Evolutionary conservation across 176 grass and related monocot genomes (phyloP).

Genomic region (Pharus latifolius): DNA sequence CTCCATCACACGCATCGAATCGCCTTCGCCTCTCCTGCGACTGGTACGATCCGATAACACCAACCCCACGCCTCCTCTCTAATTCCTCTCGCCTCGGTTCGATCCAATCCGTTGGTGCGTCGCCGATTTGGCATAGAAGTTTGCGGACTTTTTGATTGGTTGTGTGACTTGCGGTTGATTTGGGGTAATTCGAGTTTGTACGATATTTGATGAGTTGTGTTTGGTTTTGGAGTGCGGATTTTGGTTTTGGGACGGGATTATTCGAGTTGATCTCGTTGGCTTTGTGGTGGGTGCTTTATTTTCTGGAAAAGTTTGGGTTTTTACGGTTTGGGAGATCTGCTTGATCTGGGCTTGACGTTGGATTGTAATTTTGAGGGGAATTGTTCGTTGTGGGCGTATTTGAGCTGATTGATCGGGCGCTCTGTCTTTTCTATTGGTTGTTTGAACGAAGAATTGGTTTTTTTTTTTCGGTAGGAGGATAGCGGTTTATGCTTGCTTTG

Average conservation of each 20-base stretch:
- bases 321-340: not conserved
- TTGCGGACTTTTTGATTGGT: too few species aligned
- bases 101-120: too few species aligned
- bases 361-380: not conserved
- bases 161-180: too few species aligned
- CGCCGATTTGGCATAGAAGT: too few species aligned
- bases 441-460: not conserved
- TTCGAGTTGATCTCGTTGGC: not conserved
- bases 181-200: too few species aligned
- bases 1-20: slow-evolving; percentile 26
- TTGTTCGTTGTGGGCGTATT: not conserved
- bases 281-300: not conserved
- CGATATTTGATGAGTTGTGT: too few species aligned
- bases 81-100: too few species aligned
- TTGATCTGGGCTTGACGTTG: not conserved
- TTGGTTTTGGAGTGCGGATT: not conserved
- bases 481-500: not conserved
- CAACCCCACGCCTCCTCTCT: too few species aligned
- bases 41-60: too few species aligned
- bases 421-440: too few species aligned
- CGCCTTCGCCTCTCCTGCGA: too few species aligned
- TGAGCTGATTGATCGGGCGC: not conserved
- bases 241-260: not conserved
- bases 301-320: not conserved
- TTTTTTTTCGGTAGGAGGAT: too few species aligned